Conservation (phyloP, 2,329 filamentous ascomycete genomes). For the Penicillium sp. region DNA sequence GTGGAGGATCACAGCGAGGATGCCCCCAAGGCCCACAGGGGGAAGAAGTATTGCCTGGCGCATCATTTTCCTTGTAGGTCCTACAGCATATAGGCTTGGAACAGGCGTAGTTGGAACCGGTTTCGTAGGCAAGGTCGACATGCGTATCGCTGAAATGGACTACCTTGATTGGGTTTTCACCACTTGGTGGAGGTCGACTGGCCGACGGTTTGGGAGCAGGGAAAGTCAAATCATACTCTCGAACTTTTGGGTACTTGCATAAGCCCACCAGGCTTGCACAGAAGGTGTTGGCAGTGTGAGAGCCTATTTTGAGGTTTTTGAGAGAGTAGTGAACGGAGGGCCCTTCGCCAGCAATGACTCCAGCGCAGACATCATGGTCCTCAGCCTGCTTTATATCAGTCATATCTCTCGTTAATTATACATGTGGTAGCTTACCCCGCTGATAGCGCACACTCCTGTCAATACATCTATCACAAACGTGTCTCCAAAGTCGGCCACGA, state of each 20-base stretch:
- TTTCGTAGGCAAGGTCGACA: slow-evolving; percentile 56
- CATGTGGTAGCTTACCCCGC: slow-evolving; percentile 27
- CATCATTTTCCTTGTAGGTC: slow-evolving; percentile 49
- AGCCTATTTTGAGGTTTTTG: slow-evolving; percentile 49
- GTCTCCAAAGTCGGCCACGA: slow-evolving; percentile 47
- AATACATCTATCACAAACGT: slow-evolving; percentile 41
- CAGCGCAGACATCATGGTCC: slow-evolving; percentile 58
- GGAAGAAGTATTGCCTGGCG: slow-evolving; percentile 49
- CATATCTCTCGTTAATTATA: neutral
- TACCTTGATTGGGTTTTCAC: slow-evolving; percentile 51
- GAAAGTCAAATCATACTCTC: slow-evolving; percentile 46
- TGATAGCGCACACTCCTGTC: slow-evolving; percentile 37
- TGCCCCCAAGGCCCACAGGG: slow-evolving; percentile 57
- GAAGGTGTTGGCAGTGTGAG: slow-evolving; percentile 52
- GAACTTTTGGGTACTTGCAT: slow-evolving; percentile 51
- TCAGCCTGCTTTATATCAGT: slow-evolving; percentile 39
- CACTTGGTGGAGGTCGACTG: slow-evolving; percentile 46
- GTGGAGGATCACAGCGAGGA: slow-evolving; percentile 54
- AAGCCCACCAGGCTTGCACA: slow-evolving; percentile 57
- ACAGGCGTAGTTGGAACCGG: slow-evolving; percentile 57
- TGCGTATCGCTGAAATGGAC: slow-evolving; percentile 64
- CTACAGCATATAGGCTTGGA: slow-evolving; percentile 62
- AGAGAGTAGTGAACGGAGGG: slow-evolving; percentile 55
- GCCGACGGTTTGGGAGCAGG: slow-evolving; percentile 42
- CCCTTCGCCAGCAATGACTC: slow-evolving; percentile 53